Evolutionary conservation across 805 yeast genomes (phyloP).

Genomic region (Starmerella geochares): DNA sequence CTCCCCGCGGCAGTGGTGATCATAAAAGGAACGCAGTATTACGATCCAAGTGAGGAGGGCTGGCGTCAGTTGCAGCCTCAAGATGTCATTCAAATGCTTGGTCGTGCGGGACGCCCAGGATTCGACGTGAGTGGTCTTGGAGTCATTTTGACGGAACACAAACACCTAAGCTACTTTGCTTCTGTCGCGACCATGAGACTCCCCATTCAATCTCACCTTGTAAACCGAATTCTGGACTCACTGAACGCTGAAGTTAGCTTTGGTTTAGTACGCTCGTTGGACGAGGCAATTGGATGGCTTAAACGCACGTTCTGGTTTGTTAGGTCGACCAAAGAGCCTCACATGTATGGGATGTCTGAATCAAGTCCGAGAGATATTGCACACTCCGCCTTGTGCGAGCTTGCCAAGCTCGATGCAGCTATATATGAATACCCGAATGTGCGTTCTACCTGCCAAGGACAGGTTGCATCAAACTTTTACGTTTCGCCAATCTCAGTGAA

Average conservation of each 20-base stretch:
- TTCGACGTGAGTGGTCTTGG: slow-evolving; percentile 91
- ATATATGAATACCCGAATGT: slow-evolving; percentile 46
- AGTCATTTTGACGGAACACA: slow-evolving; percentile 77
- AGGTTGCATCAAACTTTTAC: slow-evolving; percentile 77
- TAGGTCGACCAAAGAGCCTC: slow-evolving; percentile 66
- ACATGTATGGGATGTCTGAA: slow-evolving; percentile 45
- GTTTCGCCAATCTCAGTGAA: slow-evolving; percentile 66
- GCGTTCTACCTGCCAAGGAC: slow-evolving; percentile 61
- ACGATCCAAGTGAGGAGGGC: slow-evolving; percentile 77
- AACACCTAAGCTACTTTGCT: slow-evolving; percentile 75
- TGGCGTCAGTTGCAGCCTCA: slow-evolving; percentile 94
- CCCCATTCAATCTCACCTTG: slow-evolving; percentile 83
- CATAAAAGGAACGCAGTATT: slow-evolving; percentile 87
- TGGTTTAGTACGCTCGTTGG: slow-evolving; percentile 50
- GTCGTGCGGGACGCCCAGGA: slow-evolving; percentile 95
- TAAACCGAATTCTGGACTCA: slow-evolving; percentile 58
- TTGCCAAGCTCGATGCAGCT: slow-evolving; percentile 50
- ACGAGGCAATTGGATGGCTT: slow-evolving; percentile 73
- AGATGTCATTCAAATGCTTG: slow-evolving; percentile 93
- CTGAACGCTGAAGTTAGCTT: slow-evolving; percentile 79
- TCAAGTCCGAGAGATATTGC: slow-evolving; percentile 41
- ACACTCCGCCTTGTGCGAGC: slow-evolving; percentile 61
- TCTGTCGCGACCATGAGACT: slow-evolving; percentile 85
- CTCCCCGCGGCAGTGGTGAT: slow-evolving; percentile 96
- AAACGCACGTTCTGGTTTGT: slow-evolving; percentile 68